Evolutionary conservation across 306 rosid genomes (phyloP), one percentile per base, ranked within the genome.

Genomic region (Vicia faba): DNA sequence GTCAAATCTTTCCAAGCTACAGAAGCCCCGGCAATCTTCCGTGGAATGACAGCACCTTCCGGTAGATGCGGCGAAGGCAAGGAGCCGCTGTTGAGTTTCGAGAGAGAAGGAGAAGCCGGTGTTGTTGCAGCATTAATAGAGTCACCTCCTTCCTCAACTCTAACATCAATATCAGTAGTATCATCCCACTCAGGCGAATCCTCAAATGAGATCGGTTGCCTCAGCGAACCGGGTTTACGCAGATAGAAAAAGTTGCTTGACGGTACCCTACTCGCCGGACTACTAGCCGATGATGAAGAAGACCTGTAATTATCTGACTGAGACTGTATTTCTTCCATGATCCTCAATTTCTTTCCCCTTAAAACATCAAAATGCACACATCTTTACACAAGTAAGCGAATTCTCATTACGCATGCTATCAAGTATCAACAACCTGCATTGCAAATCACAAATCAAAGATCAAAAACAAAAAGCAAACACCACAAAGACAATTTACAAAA

Each of bases 131-230:
- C 74, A 65, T 88, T 82, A 51, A 91, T 95, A 15, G 97, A 85
- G 65, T 95, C 99, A 50, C 88, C 91, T 74, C 96, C 97, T 65
- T 88, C 96, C 20, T 90, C 99, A 65, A 87, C 79, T 79, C 91
- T 85, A 55, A 80, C 85, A 58, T 85, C 91, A 11, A 84, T 13
- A 64, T 95, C 92, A 14, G 96, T 91, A 66, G 87, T 86, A 67
- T 95, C 99, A 26, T 84, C 99, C 99, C 99, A 95, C 64, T 90
- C 97, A 2, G 99, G 99, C 39, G 99, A 95, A 81, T 95, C 99
- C 80, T 95, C 99, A 39, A 95, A 95, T 1, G 99, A 95, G 74
- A 95, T 95, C 4, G 99, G 97, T 66, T 95, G 97, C 79, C 96
- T 85, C 40, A 88, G 84, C 5, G 97, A 88, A 63, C 99, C 99